Percentiles rank a stretch among this genome's conserved stretches.
phyloP scores from a whole-genome alignment of 768 basidiomycete genomes.

The Tylopilus subfusipes region DNA sequence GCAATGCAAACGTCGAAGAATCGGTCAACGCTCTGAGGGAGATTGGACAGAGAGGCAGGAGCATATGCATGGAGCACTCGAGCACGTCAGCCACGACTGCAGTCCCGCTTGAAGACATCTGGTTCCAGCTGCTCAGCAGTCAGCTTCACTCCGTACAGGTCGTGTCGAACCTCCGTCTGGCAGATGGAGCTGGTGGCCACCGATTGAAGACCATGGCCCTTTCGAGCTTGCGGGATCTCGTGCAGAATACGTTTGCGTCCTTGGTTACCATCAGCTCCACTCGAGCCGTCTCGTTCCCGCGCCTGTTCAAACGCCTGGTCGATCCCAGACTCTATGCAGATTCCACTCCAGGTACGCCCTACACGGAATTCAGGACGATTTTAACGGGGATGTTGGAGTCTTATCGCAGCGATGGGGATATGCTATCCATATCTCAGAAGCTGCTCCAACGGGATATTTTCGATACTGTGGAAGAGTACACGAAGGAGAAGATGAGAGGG shows the following conservation, averaged over 20 bases:
- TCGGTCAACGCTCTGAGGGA: conserved; percentile 50
- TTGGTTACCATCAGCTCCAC: conserved; percentile 83
- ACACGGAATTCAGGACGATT: conserved; percentile 89
- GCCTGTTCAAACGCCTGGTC: conserved; percentile 88
- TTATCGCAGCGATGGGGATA: conserved; percentile 88
- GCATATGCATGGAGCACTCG: conserved; percentile 70
- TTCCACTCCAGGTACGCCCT: conserved; percentile 59
- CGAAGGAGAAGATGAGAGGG: conserved; percentile 55
- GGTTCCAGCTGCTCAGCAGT: conserved; percentile 81
- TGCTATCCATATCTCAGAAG: conserved; percentile 79
- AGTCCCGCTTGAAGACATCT: conserved; percentile 72
- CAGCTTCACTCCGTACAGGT: conserved; percentile 79
- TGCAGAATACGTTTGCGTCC: conserved; percentile 80
- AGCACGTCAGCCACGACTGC: conserved; percentile 37
- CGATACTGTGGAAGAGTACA: conserved; percentile 58
- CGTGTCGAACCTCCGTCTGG: conserved; percentile 44
- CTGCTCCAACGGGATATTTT: conserved; percentile 82
- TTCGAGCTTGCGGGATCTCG: conserved; percentile 60
- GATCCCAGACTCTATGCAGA: conserved; percentile 55
- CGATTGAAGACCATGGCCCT: conserved; percentile 31
- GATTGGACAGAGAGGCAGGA: conserved; percentile 58
- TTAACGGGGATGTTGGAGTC: conserved; percentile 94
- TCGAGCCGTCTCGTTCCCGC: conserved; percentile 82
- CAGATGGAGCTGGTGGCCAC: conserved; percentile 20
- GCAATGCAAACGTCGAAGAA: conserved; percentile 27